Base-by-base conservation (phyloP, 805 yeast species). In the Cyberlindnera amylophila region DNA sequence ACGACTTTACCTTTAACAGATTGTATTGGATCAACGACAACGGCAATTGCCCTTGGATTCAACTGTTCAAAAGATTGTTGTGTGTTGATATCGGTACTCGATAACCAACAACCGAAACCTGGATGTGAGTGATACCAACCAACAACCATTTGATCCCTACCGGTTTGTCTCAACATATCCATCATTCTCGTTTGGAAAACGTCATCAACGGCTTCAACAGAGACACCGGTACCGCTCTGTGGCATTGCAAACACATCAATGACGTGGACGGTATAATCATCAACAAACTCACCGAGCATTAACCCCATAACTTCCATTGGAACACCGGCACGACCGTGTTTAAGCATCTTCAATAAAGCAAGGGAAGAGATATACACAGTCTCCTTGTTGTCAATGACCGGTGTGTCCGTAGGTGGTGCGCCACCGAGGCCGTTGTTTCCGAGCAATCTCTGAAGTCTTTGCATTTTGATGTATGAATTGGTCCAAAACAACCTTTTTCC, bases 101-200 rank as follows among this genome's bases (percentile, higher is more conserved):
- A 90, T 54, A 93, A 74, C 99, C 99, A 93, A 71, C 99, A 93
- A n/a, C 99, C 99, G 63, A 91, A 93, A 14, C 99, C 99, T 4
- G 99, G 99, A 67, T 93, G 99, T 12, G 98, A 90, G 63, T 93
- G 99, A 70, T 93, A 93, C 99, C 99, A 93, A 27, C 99, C 99
- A 38, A 93, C 99, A 41, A 93, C 99, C 87, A 87, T 89, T 64
- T 93, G 95, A 66, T 90, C 97, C 65, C 99, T 77, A n/a, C 99
- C 99, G 1, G 99, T 93, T 65, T 93, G 99, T 67, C 86, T 82
- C 59, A 93, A 75, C 99, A 93, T 93, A 61, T 93, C 99, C 99
- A 93, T 93, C 99, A 93, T 95, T 62, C 83, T 86, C 4, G 98
- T 90, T 65, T 93, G 99, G 70, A 93, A 93, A 38, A 95, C 98